Evolutionary conservation across 352 stramenopile species (phyloP), one percentile per base, ranked within the genome.

Genomic region (Globisporangium acanthophoron): DNA sequence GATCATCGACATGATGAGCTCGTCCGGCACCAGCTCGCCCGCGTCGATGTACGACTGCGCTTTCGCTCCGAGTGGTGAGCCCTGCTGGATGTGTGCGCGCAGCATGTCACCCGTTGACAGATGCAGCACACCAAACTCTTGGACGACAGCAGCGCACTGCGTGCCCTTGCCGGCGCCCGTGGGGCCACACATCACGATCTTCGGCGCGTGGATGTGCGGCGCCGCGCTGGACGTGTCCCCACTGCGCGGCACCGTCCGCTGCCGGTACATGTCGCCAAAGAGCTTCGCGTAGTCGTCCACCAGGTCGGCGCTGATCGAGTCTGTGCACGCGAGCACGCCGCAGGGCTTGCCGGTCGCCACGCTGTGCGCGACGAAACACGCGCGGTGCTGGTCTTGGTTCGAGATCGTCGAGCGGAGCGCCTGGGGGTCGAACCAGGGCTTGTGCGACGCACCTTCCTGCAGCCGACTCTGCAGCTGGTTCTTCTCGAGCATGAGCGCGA

Each of bases 81-180:
- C 73, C 20, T 90, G 78, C 37, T 85, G 76, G n/a, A 96, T 92
- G 31, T 87, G 87, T 7, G 86, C 68, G 20, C 93, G 80, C 16
- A 99, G 74, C 64, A 98, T 96, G 59, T 98, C 90, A 7, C 94
- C 94, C 6, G 92, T 96, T 18, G 83, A 96, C 11, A 99, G 65
- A 65, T 98, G 90, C 8, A 98, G 82, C 3, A 98, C 76, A 33
- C 82, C 87, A 63, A 96, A 97, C 56, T 90, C 76, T 21, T 88
- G 66, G 3, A 82, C 83, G 18, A 98, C 83, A 2, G 81, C 62
- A 59, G 95, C 87, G 62, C 96, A 98, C 62, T 99, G 96, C 1
- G 94, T 99, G 33, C 93, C 88, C 60, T 98, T 99, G n/a, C 96
- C 96, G 13, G 80, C 80, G 0, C 92, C 96, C 1, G 95, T 96